These are phyloP conservation scores for Salix brachista DNA, from an alignment of 345 rosid species.

Conservation along the genomic window DNA sequence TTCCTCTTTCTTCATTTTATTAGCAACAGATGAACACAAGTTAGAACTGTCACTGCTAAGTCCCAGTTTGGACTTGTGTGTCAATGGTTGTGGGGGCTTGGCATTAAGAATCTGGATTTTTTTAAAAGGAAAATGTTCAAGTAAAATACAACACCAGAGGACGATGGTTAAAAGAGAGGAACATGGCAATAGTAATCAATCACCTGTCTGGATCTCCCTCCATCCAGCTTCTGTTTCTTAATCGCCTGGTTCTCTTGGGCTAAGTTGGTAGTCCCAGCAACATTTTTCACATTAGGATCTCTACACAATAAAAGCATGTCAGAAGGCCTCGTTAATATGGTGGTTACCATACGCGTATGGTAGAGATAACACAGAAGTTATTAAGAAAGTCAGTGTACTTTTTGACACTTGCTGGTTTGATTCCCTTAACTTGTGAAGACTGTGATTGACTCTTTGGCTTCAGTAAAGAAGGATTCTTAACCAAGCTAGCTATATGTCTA, in stretches of 20 bases:
- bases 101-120: slow-evolving; percentile 68
- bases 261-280: slow-evolving; percentile 45
- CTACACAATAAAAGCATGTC: slow-evolving; percentile 27
- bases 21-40: slow-evolving; percentile 39
- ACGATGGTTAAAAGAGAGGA: neutral
- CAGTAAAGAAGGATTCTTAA: slow-evolving; percentile 56
- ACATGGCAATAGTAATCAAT: neutral
- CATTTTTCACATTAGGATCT: slow-evolving; percentile 27
- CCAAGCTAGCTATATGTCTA: slow-evolving; percentile 49
- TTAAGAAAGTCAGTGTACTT: slow-evolving; percentile 26
- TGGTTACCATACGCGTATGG: neutral
- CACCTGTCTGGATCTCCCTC: slow-evolving; percentile 88
- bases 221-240: slow-evolving; percentile 94
- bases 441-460: slow-evolving; percentile 44
- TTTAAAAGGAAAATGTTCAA: neutral
- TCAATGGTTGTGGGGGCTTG: slow-evolving; percentile 56
- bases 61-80: slow-evolving; percentile 79
- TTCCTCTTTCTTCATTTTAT: slow-evolving; percentile 46
- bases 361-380: neutral
- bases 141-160: neutral
- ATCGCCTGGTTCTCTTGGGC: slow-evolving; percentile 91
- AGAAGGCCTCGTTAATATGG: neutral
- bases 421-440: slow-evolving; percentile 47
- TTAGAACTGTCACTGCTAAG: slow-evolving; percentile 42
- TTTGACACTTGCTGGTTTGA: slow-evolving; percentile 33